These are phyloP conservation scores for Breynia disticha DNA, from an alignment of 441 rosid genomes.

Conservation along the genomic window DNA sequence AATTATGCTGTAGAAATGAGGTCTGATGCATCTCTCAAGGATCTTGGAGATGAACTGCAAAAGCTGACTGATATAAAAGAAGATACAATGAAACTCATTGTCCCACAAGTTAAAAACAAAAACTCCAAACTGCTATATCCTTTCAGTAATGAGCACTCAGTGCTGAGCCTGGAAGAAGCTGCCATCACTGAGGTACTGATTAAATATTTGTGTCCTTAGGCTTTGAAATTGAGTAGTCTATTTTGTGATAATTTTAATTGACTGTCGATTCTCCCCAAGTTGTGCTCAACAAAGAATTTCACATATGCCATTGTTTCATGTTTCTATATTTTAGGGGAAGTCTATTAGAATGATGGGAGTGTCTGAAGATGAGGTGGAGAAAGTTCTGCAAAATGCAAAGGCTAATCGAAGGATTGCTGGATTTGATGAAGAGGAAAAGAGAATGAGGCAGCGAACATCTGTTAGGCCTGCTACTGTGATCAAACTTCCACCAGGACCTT, in stretches of 20 bases:
- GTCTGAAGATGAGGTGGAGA: conserved; percentile 54
- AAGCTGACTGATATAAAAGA: conserved; percentile 60
- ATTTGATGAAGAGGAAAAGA: conserved; percentile 81
- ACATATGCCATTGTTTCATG: conserved; percentile 3
- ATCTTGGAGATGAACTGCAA: conserved; percentile 60
- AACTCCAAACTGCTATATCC: conserved; percentile 66
- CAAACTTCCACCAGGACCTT: conserved; percentile 72
- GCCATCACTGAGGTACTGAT: conserved; percentile 45
- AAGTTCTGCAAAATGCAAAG: conserved; percentile 40
- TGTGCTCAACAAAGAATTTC: background rate
- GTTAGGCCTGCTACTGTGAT: conserved; percentile 20
- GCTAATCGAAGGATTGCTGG: conserved; percentile 70
- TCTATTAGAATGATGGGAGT: conserved; percentile 91
- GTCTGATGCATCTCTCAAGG: conserved; percentile 46
- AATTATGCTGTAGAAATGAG: conserved; percentile 46
- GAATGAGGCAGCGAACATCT: conserved; percentile 44
- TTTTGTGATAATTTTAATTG: too few relatives aligned
- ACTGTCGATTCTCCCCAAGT: background rate
- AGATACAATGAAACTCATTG: conserved; percentile 68
- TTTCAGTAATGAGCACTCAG: conserved; percentile 51
- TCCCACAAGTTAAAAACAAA: conserved; percentile 47
- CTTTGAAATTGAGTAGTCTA: too few relatives aligned
- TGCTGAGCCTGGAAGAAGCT: conserved; percentile 45
- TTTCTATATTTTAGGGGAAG: conserved; percentile 38
- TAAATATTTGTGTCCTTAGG: background rate